Evolutionary conservation across 2,329 filamentous ascomycete species (phyloP).

Genomic region (Zasmidium angulare): DNA sequence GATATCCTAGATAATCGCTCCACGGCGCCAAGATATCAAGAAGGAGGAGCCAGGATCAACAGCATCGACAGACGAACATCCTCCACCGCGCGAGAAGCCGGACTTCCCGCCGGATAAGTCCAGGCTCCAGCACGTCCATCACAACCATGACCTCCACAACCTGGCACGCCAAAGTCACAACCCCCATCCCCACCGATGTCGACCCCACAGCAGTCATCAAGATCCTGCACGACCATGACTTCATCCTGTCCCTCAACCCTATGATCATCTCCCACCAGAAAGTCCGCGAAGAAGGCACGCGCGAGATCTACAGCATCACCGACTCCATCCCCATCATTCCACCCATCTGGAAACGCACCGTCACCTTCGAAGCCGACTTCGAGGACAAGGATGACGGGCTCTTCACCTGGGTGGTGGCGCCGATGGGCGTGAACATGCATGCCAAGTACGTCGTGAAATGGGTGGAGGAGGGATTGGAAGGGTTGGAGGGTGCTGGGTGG

Average conservation of each 20-base stretch:
- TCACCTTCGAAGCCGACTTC: background rate
- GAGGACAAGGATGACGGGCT: background rate
- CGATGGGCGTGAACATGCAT: background rate
- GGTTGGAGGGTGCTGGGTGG: background rate
- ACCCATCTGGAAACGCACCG: background rate
- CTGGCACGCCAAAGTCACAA: conserved; percentile 9
- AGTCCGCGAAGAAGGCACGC: conserved; percentile 1
- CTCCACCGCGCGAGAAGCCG: background rate
- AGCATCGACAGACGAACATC: background rate
- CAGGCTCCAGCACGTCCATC: too few relatives aligned
- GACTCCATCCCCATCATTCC: background rate
- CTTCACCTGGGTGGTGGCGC: background rate
- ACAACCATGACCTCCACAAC: background rate
- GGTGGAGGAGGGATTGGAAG: background rate
- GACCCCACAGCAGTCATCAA: conserved; percentile 8
- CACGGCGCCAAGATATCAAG: background rate
- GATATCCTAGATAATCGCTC: background rate
- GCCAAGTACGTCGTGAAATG: background rate
- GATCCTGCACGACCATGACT: conserved; percentile 21
- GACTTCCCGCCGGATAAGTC: background rate
- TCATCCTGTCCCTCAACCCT: conserved; percentile 20
- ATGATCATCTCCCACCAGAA: conserved; percentile 17
- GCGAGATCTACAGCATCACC: background rate
- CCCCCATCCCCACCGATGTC: conserved; percentile 14
- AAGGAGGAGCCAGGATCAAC: background rate